A percentile compares a stretch with the other conserved stretches of the same genome.
phyloP scores from a whole-genome alignment of 2,329 filamentous ascomycete species.

The Xylariaceae sp. region DNA sequence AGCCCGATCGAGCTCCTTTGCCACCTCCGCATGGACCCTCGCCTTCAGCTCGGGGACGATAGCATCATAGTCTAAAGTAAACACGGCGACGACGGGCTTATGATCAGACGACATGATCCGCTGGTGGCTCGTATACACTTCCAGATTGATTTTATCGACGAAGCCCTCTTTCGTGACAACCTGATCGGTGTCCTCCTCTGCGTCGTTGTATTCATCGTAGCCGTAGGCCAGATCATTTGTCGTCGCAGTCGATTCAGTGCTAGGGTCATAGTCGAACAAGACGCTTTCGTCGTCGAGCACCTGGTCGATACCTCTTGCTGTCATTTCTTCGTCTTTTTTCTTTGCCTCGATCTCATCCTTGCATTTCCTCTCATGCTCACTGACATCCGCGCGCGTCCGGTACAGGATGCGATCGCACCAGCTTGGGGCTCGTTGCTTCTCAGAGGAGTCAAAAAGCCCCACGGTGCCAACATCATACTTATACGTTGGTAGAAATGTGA shows the following conservation, averaged over 20 bases:
- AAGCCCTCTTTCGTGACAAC: slow-evolving; percentile 62
- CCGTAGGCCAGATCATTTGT: slow-evolving; percentile 53
- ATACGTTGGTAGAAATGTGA: slow-evolving; percentile 90
- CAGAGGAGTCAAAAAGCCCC: slow-evolving; percentile 89
- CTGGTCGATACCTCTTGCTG: slow-evolving; percentile 73
- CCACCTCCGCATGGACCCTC: slow-evolving; percentile 82
- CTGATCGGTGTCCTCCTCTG: slow-evolving; percentile 49
- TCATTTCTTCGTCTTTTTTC: slow-evolving; percentile 83
- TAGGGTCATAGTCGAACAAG: slow-evolving; percentile 88
- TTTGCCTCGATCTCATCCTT: slow-evolving; percentile 66
- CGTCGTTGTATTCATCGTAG: slow-evolving; percentile 59
- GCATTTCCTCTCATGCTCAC: slow-evolving; percentile 64
- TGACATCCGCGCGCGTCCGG: slow-evolving; percentile 71
- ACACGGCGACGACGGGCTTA: slow-evolving; percentile 85
- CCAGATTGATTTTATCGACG: slow-evolving; percentile 56
- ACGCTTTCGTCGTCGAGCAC: slow-evolving; percentile 78
- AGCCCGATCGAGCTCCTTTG: slow-evolving; percentile 81
- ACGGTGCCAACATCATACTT: slow-evolving; percentile 97
- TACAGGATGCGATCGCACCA: slow-evolving; percentile 97
- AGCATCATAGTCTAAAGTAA: slow-evolving; percentile 82
- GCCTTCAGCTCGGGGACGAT: slow-evolving; percentile 85
- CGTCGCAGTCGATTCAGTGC: slow-evolving; percentile 63
- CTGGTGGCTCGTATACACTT: slow-evolving; percentile 85
- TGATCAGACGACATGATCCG: slow-evolving; percentile 91
- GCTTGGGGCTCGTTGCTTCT: slow-evolving; percentile 88